Evolutionary conservation across 371 early-diverging fungal genomes (phyloP), one percentile per base, ranked within the genome.

Genomic region (Dipsacomyces acuminosporus): DNA sequence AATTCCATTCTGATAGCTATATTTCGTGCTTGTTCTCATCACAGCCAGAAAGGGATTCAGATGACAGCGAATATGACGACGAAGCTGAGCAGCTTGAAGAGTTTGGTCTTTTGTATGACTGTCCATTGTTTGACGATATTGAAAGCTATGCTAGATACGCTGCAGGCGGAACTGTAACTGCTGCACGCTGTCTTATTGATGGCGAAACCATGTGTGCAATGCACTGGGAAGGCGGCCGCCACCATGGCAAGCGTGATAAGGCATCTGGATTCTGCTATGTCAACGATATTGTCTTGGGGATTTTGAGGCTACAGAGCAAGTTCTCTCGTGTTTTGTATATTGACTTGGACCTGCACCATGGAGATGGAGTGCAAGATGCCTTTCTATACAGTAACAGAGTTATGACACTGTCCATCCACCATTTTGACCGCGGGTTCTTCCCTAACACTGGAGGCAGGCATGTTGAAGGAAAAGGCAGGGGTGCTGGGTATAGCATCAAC

Each of bases 201-300:
- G 83, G 82, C 11, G 56, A 57, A 2, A 72, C 82, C 20, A 84
- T 84, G 41, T 77, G 87, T 40, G 91, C 85, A 2, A 80, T 95
- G 40, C 90, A 94, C 59, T 95, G 92, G 92, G 81, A 85, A 13
- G 95, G 95, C 18, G 95, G 95, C 9, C 76, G 85, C 86, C 93
- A 43, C 83, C 89, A 72, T 76, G 82, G 80, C 33, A 34, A 51
- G 25, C 53, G 59, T 17, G 24, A 14, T 20, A 43, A 82, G 45
- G 88, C 94, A 0, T 80, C 84, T 17, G 96, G 96, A 8, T 96
- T 93, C 73, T 96, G 96, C 72, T 93, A 90, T 59, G 83, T 90
- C 46, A 94, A 94, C 73, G 96, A 96, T 51, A 90, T 94, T 58
- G 95, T 94, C 1, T 71, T 95, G 19, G 90, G 82, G 1, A 93